phyloP scores from a whole-genome alignment of 441 rosid species.

The Melastoma candidum region DNA sequence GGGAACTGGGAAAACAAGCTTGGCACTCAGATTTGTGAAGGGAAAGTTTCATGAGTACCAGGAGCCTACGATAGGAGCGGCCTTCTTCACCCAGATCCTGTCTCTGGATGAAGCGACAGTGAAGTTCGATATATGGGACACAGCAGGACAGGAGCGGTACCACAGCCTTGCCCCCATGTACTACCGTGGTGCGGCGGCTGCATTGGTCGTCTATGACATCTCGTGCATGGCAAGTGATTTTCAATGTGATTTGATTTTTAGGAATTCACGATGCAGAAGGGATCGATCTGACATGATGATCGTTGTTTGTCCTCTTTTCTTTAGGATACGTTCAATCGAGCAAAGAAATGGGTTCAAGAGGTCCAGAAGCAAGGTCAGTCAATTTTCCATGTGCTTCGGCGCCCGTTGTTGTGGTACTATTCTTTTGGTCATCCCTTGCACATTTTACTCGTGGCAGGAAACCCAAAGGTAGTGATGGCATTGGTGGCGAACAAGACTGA shows the following conservation, averaged over 20 bases:
- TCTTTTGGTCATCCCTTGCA: background rate
- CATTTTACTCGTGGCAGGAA: constrained; percentile 3
- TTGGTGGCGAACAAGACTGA: constrained; percentile 17
- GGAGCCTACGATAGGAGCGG: constrained; percentile 18
- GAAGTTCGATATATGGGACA: constrained; percentile 19
- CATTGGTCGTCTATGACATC: constrained; percentile 15
- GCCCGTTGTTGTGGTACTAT: background rate
- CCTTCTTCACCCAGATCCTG: constrained; percentile 19
- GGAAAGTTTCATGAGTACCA: constrained; percentile 16
- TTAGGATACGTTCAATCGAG: constrained; percentile 17
- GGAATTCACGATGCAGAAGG: background rate
- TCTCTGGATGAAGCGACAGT: constrained; percentile 13
- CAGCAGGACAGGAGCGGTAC: constrained; percentile 17
- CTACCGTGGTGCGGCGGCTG: constrained; percentile 18
- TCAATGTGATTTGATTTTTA: background rate
- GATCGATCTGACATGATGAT: background rate
- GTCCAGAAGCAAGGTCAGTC: constrained; percentile 13
- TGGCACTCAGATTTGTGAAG: constrained; percentile 14
- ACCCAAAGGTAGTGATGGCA: constrained; percentile 13
- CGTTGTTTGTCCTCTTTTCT: background rate
- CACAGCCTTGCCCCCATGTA: constrained; percentile 20
- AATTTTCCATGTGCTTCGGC: background rate
- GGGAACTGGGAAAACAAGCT: constrained; percentile 21
- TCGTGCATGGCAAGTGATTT: constrained; percentile 8
- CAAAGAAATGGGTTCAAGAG: constrained; percentile 18